Base-by-base conservation (phyloP, 805 yeast species). In the Barnettozyma botsteinii region DNA sequence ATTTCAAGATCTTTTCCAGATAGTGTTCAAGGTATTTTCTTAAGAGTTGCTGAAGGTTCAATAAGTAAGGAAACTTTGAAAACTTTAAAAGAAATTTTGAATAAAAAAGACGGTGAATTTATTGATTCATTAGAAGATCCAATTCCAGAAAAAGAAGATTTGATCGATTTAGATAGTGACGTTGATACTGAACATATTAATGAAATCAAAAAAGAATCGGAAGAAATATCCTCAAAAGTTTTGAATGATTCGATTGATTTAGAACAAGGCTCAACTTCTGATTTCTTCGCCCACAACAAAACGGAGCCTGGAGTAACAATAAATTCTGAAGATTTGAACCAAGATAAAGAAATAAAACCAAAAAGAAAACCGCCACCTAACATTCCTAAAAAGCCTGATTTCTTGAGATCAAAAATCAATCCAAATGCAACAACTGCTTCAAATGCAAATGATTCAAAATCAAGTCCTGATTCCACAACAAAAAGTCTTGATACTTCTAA, bases 21-120 rank as follows among this genome's bases (percentile, higher is more conserved):
- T 4, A 81, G 77, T 46, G 68, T 93, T 0, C 47, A 73, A 18
- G 94, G 83, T 1, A 85, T 93, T 5, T 89, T 77, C 56, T 84
- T 93, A 26, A 66, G 98, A 31, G 85, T 84, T 35, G 85, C 94
- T 6, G 72, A 73, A 10, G 72, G 73, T 31, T 81, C 91, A 1
- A 67, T 85, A 52, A 79, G 84, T n/a, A 76, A 72, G 37, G 56
- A 50, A 7, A 52, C 59, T 17, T 43, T 15, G 50, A 65, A 47
- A 47, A 61, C 28, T 3, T 26, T 56, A 2, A 15, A 30, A 10
- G 56, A 53, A n/a, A 43, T 56, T n/a, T 25, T 56, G 14, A 33
- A 34, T 15, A 50, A 52, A 31, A 50, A 46, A 49, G 52, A 50
- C 13, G 48, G 51, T 30, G 59, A 57, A 17, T 40, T 46, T 2